Conservation (phyloP, 2,329 filamentous ascomycete species). For the Amphichorda felina region DNA sequence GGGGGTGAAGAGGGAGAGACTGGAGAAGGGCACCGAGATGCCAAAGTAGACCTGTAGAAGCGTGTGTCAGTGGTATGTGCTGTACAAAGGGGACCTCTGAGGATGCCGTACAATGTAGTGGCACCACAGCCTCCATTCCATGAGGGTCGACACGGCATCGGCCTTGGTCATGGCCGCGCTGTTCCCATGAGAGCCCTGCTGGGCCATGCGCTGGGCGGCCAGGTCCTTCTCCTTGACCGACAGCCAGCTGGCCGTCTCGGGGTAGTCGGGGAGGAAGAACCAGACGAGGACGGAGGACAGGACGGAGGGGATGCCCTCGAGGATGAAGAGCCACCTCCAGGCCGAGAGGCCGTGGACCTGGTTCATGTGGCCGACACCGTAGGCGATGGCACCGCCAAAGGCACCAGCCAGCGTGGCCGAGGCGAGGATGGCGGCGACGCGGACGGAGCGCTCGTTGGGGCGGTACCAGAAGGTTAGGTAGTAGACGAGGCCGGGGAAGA, state of each 20-base stretch:
- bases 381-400: slow-evolving; percentile 59
- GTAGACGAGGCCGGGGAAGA: slow-evolving; percentile 33
- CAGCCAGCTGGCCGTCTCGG: slow-evolving; percentile 52
- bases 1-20: slow-evolving; percentile 45
- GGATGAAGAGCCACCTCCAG: slow-evolving; percentile 53
- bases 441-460: slow-evolving; percentile 53
- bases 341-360: slow-evolving; percentile 44
- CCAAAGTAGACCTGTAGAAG: slow-evolving; percentile 25
- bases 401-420: slow-evolving; percentile 57
- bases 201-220: slow-evolving; percentile 19
- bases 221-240: slow-evolving; percentile 44
- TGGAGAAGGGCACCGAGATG: slow-evolving; percentile 40
- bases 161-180: slow-evolving; percentile 49
- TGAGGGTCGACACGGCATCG: slow-evolving; percentile 55
- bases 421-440: slow-evolving; percentile 54
- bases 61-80: background rate
- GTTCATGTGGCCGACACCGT: slow-evolving; percentile 58
- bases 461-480: slow-evolving; percentile 66
- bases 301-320: slow-evolving; percentile 52
- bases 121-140: slow-evolving; percentile 54
- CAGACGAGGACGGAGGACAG: slow-evolving; percentile 47
- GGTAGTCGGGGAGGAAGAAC: slow-evolving; percentile 56
- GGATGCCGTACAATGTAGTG: slow-evolving; percentile 38
- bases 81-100: no score
- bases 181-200: slow-evolving; percentile 33